Evolutionary conservation across 176 grass and related monocot species (phyloP).

Genomic region (Areca catechu): DNA sequence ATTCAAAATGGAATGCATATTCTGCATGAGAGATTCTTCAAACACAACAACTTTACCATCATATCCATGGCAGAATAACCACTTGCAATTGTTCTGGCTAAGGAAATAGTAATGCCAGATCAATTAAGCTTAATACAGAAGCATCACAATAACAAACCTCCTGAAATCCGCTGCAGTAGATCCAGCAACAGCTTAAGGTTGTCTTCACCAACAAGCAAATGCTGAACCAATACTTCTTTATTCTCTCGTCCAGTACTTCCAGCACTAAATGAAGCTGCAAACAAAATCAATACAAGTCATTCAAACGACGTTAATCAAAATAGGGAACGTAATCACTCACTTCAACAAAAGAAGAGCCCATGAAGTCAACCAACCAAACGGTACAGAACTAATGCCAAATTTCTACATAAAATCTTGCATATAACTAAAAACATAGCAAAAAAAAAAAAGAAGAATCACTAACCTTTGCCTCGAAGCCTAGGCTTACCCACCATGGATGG

Average conservation of each 20-base stretch:
- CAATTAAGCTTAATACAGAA: no score
- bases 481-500: conserved; percentile 1
- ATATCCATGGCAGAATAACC: no score
- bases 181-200: conserved; percentile 75
- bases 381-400: no score
- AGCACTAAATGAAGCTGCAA: conserved; percentile 50
- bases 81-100: no score
- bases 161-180: conserved; percentile 61
- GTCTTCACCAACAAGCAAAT: conserved; percentile 78
- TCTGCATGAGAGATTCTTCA: no score
- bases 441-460: neutral
- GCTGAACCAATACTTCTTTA: conserved; percentile 84
- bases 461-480: conserved; percentile 15
- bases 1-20: no score
- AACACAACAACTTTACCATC: no score
- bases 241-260: conserved; percentile 40
- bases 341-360: conserved; percentile 2
- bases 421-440: no score
- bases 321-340: neutral
- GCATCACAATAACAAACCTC: conserved; percentile 28
- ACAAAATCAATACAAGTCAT: neutral
- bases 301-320: no score
- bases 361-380: no score
- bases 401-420: no score
- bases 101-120: no score